A percentile compares a stretch with the other conserved stretches of the same genome.
Conservation (phyloP, 177 flowering plant species). For the Vitis hybrid region DNA sequence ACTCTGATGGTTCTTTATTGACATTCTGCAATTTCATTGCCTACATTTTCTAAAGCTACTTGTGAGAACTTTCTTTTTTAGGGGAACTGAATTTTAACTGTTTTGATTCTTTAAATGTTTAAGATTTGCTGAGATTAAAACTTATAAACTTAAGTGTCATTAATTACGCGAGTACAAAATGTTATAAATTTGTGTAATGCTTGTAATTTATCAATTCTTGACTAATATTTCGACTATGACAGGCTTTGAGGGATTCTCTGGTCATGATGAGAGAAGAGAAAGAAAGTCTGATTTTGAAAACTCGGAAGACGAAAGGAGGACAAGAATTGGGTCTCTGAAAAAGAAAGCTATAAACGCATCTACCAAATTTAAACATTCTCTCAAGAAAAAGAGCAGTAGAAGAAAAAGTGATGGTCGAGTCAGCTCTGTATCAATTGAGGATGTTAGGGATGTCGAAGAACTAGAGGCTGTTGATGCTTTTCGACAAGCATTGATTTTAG, state of each 20-base stretch:
- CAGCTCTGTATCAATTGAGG: conserved; percentile 57
- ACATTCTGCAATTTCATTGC: too few species aligned
- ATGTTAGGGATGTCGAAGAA: conserved; percentile 54
- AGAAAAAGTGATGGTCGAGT: conserved; percentile 51
- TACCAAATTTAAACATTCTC: conserved; percentile 46
- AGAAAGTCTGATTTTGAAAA: conserved; percentile 57
- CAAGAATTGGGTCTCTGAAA: conserved; percentile 49
- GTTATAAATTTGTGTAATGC: too few species aligned
- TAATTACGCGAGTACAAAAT: too few species aligned
- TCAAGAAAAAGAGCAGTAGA: conserved; percentile 49
- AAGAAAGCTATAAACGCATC: conserved; percentile 60
- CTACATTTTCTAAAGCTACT: too few species aligned
- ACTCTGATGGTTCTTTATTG: too few species aligned
- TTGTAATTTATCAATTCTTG: background rate
- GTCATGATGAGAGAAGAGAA: conserved; percentile 59
- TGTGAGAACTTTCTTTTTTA: too few species aligned
- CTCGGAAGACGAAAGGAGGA: conserved; percentile 59
- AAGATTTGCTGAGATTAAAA: too few species aligned
- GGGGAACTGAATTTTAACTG: too few species aligned
- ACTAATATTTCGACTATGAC: conserved; percentile 3
- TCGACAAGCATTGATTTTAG: conserved; percentile 41
- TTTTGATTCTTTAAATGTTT: too few species aligned
- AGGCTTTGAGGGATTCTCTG: conserved; percentile 69
- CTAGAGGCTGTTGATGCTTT: conserved; percentile 50
- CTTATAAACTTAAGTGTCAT: too few species aligned